Evolutionary conservation across 2,329 filamentous ascomycete genomes (phyloP).

Genomic region (Colletotrichum sp.): DNA sequence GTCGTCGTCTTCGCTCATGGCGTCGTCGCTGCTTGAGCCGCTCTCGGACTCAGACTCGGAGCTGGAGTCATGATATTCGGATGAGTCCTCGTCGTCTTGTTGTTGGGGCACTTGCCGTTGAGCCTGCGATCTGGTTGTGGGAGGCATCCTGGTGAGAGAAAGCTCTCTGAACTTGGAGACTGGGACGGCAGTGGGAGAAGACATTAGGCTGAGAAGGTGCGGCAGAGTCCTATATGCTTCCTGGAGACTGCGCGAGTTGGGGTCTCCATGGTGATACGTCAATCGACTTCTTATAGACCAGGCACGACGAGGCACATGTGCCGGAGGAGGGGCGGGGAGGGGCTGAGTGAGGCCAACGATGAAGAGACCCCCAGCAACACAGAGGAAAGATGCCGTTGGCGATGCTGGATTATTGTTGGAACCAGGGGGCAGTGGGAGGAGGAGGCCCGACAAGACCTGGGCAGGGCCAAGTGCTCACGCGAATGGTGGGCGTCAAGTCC

Average conservation of each 20-base stretch:
- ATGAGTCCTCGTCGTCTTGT: background rate
- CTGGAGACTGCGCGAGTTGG: background rate
- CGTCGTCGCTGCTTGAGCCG: conserved; percentile 23
- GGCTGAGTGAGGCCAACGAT: conserved; percentile 17
- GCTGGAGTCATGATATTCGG: conserved; percentile 27
- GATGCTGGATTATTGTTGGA: conserved; percentile 7
- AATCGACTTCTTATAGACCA: conserved; percentile 11
- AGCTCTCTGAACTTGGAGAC: conserved; percentile 43
- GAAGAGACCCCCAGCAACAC: background rate
- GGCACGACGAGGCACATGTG: background rate
- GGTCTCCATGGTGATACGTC: conserved; percentile 11
- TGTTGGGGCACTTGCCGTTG: conserved; percentile 28
- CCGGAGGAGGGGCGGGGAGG: background rate
- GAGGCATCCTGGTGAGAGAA: conserved; percentile 44
- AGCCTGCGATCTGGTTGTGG: conserved; percentile 34
- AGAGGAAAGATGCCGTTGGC: background rate
- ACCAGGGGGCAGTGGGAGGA: background rate
- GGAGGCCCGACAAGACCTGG: background rate
- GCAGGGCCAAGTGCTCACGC: background rate
- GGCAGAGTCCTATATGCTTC: conserved; percentile 8
- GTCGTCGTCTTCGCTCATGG: conserved; percentile 27
- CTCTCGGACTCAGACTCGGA: conserved; percentile 28
- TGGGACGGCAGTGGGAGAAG: conserved; percentile 35
- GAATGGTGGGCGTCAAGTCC: background rate
- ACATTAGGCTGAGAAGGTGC: conserved; percentile 5